Conservation (phyloP, 768 basidiomycete genomes). For the Saitozyma podzolica region DNA sequence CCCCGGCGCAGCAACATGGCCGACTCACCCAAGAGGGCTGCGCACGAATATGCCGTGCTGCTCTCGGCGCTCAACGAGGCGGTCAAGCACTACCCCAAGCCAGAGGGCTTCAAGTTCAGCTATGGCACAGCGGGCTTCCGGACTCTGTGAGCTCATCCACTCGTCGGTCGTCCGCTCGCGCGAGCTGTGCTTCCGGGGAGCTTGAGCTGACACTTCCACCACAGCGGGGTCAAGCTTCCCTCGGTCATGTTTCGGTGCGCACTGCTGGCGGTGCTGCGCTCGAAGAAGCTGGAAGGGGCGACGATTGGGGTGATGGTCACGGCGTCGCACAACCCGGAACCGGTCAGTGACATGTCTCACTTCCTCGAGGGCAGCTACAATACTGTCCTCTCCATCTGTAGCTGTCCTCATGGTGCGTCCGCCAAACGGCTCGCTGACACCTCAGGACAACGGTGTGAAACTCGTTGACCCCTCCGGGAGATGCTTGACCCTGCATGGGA, state of each 20-base stretch:
- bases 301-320: constrained; percentile 98
- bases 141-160: constrained; percentile 64
- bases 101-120: constrained; percentile 66
- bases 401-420: background rate
- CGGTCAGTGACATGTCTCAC: constrained; percentile 57
- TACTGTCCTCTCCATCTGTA: background rate
- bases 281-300: constrained; percentile 85
- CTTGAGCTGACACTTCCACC: constrained; percentile 2
- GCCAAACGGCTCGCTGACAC: background rate
- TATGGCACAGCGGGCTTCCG: constrained; percentile 97
- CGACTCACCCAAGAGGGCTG: constrained; percentile 17
- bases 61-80: constrained; percentile 38
- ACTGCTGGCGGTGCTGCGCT: constrained; percentile 81
- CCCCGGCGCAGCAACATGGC: constrained; percentile 16
- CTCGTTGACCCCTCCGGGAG: constrained; percentile 96
- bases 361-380: background rate
- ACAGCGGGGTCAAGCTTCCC: constrained; percentile 60
- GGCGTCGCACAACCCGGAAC: constrained; percentile 98
- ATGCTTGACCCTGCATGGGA: constrained; percentile 98
- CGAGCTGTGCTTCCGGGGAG: background rate
- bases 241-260: constrained; percentile 94
- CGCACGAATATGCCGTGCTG: constrained; percentile 33
- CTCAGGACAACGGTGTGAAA: constrained; percentile 96
- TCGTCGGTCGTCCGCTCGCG: background rate
- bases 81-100: constrained; percentile 63